phyloP scores from a whole-genome alignment of 2,329 filamentous ascomycete species.

The Ophiostoma triangulosporum region DNA sequence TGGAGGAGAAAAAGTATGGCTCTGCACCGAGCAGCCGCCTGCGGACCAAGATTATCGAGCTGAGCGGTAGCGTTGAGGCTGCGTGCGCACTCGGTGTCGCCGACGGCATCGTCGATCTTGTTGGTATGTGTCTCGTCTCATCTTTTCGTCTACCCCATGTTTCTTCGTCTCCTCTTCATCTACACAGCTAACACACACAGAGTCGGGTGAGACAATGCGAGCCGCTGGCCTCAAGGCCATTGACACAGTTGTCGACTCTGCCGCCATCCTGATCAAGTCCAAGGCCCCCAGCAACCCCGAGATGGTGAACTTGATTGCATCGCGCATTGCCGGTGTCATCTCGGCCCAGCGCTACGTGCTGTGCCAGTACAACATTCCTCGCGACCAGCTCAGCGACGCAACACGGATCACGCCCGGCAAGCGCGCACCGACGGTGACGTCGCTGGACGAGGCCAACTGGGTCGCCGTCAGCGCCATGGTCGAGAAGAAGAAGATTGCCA shows the following conservation, averaged over 20 bases:
- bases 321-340: conserved; percentile 84
- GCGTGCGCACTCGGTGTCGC: conserved; percentile 91
- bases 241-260: conserved; percentile 79
- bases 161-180: neutral
- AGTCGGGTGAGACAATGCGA: conserved; percentile 97
- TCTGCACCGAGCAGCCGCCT: conserved; percentile 37
- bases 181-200: conserved; percentile 29
- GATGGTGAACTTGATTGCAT: conserved; percentile 71
- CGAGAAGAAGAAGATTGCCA: conserved; percentile 70
- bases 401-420: conserved; percentile 80
- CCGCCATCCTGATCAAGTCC: conserved; percentile 85
- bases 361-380: conserved; percentile 89
- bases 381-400: conserved; percentile 51
- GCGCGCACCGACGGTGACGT: conserved; percentile 82
- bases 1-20: conserved; percentile 47
- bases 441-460: conserved; percentile 79
- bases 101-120: conserved; percentile 93
- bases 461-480: conserved; percentile 94
- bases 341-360: conserved; percentile 88
- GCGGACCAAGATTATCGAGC: conserved; percentile 79
- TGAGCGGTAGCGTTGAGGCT: conserved; percentile 93
- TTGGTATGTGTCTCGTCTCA: too few species aligned
- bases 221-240: conserved; percentile 89
- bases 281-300: conserved; percentile 66
- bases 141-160: neutral